These are phyloP conservation scores for Arxiozyma bovina DNA, from an alignment of 1,139 yeast genomes.

Conservation along the genomic window DNA sequence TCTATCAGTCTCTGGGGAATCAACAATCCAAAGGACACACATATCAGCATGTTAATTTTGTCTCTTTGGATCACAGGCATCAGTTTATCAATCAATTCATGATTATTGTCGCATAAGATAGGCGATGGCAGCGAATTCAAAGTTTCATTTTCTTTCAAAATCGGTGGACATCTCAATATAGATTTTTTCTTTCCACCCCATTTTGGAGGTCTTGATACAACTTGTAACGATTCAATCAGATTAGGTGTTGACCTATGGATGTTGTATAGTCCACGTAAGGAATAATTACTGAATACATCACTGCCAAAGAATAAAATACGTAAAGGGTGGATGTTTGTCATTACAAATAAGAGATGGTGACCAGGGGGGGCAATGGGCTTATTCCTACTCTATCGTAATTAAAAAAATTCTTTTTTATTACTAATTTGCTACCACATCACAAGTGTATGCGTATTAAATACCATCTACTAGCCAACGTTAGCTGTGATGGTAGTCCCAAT, in stretches of 20 bases:
- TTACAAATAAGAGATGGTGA: no score
- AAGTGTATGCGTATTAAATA: no score
- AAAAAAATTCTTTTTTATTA: no score
- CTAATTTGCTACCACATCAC: no score
- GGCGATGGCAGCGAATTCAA: conserved; percentile 20
- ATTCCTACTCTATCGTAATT: no score
- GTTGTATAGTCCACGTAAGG: background rate
- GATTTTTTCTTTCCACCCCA: conserved; percentile 59
- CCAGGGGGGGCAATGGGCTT: no score
- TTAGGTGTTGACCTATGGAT: background rate
- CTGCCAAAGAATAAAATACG: conserved; percentile 69
- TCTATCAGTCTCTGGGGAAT: conserved; percentile 56
- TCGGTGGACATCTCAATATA: conserved; percentile 44
- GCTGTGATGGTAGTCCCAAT: no score
- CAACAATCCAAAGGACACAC: conserved; percentile 80
- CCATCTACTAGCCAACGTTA: no score
- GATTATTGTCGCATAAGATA: conserved; percentile 49
- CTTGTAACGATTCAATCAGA: conserved; percentile 24
- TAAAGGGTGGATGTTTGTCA: background rate
- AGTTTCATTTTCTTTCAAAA: conserved; percentile 33
- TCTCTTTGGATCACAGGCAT: conserved; percentile 34
- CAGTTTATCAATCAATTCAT: conserved; percentile 31
- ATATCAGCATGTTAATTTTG: conserved; percentile 51
- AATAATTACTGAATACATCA: conserved; percentile 36
- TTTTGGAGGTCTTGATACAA: conserved; percentile 62